A percentile compares a stretch with the other conserved stretches of the same genome.
These are phyloP conservation scores for Limnanthes douglasii DNA, from an alignment of 345 rosid genomes.

Conservation along the genomic window DNA sequence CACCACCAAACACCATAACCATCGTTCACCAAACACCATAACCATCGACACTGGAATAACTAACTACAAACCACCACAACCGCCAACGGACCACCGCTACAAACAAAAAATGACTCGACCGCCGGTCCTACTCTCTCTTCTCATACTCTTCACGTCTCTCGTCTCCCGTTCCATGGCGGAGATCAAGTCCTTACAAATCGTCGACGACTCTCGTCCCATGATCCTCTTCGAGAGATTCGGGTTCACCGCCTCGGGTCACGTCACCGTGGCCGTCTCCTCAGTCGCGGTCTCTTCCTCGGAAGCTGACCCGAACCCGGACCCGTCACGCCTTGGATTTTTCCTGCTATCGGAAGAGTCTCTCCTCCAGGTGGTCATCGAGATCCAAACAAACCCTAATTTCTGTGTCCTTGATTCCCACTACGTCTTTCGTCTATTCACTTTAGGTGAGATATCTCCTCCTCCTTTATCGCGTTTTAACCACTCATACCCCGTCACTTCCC, in stretches of 20 bases:
- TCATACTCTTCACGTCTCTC: conserved; percentile 11
- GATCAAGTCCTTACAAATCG: conserved; percentile 51
- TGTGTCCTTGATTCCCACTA: conserved; percentile 57
- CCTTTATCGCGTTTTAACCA: conserved; percentile 30
- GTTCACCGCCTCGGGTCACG: conserved; percentile 77
- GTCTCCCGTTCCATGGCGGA: conserved; percentile 31
- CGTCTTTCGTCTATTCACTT: conserved; percentile 30
- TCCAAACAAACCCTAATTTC: conserved; percentile 38
- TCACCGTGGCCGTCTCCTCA: conserved; percentile 38
- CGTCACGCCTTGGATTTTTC: conserved; percentile 61
- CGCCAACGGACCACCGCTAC: conserved; percentile 5
- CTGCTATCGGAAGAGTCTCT: conserved; percentile 62
- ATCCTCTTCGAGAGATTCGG: conserved; percentile 96
- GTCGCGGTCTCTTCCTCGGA: conserved; percentile 46
- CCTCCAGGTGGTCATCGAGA: conserved; percentile 44
- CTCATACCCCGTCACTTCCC: conserved; percentile 31
- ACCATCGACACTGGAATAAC: conserved; percentile 7
- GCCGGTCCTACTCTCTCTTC: conserved; percentile 12
- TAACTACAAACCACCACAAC: too few species aligned
- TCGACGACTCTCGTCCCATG: conserved; percentile 69
- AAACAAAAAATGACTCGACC: conserved; percentile 6
- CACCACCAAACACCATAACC: background rate
- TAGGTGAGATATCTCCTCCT: conserved; percentile 51
- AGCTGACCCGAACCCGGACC: conserved; percentile 20
- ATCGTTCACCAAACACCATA: conserved; percentile 6